Evolutionary conservation across 1,284 basidiomycete species (phyloP), one percentile per base, ranked within the genome.

Genomic region (Cryptococcus sp.): DNA sequence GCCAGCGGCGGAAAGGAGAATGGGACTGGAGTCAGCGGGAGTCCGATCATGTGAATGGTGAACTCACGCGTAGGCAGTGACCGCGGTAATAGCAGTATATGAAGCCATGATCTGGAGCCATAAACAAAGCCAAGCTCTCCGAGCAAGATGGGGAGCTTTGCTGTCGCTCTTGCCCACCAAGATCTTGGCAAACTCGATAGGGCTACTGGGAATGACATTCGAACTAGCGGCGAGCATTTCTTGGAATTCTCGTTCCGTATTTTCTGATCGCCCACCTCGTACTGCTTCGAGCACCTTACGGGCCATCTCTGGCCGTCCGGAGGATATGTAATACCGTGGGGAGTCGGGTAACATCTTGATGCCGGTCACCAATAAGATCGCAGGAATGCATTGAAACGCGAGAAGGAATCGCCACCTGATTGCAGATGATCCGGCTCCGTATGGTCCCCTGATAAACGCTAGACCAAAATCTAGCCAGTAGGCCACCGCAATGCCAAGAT

Each of bases 381-480:
- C 52, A 9, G 58, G 58, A 25, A 57, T 11, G 42, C 51, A 52
- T 32, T 57, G 55, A 46, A 60, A 60, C n/a, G 55, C 58, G 32
- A 60, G 49, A 18, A 54, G 47, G 59, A 78, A 77, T 65, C 77
- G 63, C 78, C 77, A 79, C n/a, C 76, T 73, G 24, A 78, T 63
- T 50, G 46, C 21, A 14, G 50, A 48, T 2, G 46, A 49, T 24
- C 57, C 57, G 23, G 60, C 64, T 23, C 80, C 80, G 24, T 55
- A 45, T n/a, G 45, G 39, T 54, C 80, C 78, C 19, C 76, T 78
- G 28, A 80, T 65, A 54, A 79, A 81, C 14, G 77, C 75, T 2
- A 81, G 72, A 2, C 77, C 79, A 59, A 81, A 82, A 57, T 80
- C 78, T 7, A 81, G 70, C 80, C 80, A 82, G 56, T 81, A 81